A percentile compares a stretch with the other conserved stretches of the same genome.
Conservation (phyloP, 1,139 yeast species). For the Yamadazyma triangularis region DNA sequence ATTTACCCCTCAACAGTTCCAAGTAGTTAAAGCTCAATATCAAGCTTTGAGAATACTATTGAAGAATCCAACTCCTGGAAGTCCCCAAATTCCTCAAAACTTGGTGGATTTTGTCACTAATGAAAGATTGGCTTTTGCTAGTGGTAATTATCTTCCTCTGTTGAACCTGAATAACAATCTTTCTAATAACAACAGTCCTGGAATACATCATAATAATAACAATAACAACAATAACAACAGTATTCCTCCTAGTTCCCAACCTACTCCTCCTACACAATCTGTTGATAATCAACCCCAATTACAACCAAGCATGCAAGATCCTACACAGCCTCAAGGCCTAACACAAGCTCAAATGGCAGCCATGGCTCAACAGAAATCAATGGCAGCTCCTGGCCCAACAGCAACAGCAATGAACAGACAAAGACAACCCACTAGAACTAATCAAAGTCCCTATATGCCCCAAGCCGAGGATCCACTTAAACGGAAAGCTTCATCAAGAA, state of each 20-base stretch:
- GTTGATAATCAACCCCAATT: too few species aligned
- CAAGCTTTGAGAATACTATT: constrained; percentile 63
- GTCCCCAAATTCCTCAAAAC: constrained; percentile 55
- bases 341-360: not conserved
- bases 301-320: constrained; percentile 3
- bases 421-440: constrained; percentile 2
- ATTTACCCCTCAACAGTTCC: constrained; percentile 60
- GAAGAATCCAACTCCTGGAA: constrained; percentile 39
- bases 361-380: constrained; percentile 1
- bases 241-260: constrained; percentile 6
- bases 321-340: constrained; percentile 1
- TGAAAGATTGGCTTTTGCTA: constrained; percentile 37
- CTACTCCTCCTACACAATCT: constrained; percentile 6
- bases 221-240: constrained; percentile 2
- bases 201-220: constrained; percentile 1
- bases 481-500: not conserved
- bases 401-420: not conserved
- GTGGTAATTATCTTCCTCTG: constrained; percentile 23
- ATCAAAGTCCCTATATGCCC: constrained; percentile 5
- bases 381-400: constrained; percentile 5
- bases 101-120: constrained; percentile 44
- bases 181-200: too few species aligned
- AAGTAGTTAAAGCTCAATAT: constrained; percentile 63
- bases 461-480: not conserved
- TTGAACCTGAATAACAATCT: not conserved